Evolutionary conservation across 148 eudicot genomes (phyloP).

Genomic region (Cornus kousa): DNA sequence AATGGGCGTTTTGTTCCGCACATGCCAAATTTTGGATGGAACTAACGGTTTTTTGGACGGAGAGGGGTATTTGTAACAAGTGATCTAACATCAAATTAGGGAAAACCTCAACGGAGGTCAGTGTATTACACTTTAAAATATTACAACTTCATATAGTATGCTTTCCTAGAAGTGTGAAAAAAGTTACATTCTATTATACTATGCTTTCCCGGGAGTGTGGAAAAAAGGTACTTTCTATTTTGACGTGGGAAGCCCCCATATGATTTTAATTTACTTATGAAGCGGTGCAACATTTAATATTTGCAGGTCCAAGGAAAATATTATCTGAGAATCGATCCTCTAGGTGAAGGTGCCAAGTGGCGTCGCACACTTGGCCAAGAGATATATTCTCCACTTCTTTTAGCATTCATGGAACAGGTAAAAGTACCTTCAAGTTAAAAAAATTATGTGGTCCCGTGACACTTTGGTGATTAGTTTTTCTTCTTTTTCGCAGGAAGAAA

Average conservation of each 20-base stretch:
- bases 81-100: too few relatives aligned
- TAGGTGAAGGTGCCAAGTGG: constrained; percentile 95
- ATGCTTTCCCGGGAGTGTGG: neutral
- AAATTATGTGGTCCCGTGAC: neutral
- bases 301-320: constrained; percentile 82
- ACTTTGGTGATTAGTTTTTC: neutral
- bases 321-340: constrained; percentile 72
- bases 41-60: too few relatives aligned
- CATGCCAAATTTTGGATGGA: too few relatives aligned
- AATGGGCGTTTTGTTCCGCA: too few relatives aligned
- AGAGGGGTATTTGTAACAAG: too few relatives aligned
- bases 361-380: constrained; percentile 92
- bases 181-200: neutral
- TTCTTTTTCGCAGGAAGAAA: constrained; percentile 50
- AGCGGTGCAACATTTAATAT: neutral
- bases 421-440: constrained; percentile 9
- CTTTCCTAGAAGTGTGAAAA: too few relatives aligned
- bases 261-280: too few relatives aligned
- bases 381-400: constrained; percentile 86
- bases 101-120: too few relatives aligned
- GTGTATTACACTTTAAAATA: too few relatives aligned
- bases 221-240: too few relatives aligned
- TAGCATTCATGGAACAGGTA: constrained; percentile 90
- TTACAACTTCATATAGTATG: too few relatives aligned
- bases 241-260: neutral